Percentiles rank a stretch among this genome's conserved stretches.
Conservation (phyloP, 352 stramenopile genomes). For the Pythium dissimile region DNA sequence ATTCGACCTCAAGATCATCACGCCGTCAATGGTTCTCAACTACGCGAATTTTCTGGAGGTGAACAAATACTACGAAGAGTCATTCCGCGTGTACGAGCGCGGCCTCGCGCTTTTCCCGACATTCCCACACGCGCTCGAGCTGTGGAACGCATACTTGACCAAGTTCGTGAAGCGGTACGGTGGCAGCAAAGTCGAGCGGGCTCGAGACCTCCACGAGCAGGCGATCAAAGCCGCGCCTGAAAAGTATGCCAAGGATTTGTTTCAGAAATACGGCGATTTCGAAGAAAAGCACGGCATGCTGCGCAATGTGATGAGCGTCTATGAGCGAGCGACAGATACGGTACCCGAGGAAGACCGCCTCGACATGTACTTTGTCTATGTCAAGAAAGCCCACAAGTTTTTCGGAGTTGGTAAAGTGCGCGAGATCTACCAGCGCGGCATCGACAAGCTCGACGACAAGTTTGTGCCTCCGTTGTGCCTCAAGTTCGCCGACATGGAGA, state of each 20-base stretch:
- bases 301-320: slow-evolving; percentile 95
- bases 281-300: slow-evolving; percentile 97
- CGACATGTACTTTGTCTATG: slow-evolving; percentile 93
- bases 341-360: slow-evolving; percentile 89
- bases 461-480: slow-evolving; percentile 92
- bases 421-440: slow-evolving; percentile 96
- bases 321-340: slow-evolving; percentile 90
- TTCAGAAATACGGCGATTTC: slow-evolving; percentile 90
- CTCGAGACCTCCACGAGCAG: slow-evolving; percentile 96
- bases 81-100: slow-evolving; percentile 93
- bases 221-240: slow-evolving; percentile 75
- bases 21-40: slow-evolving; percentile 96
- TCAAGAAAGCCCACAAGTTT: slow-evolving; percentile 94
- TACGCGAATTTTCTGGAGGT: slow-evolving; percentile 96
- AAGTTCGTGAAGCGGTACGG: slow-evolving; percentile 95
- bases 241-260: slow-evolving; percentile 87
- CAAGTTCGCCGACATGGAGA: slow-evolving; percentile 96
- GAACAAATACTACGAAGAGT: slow-evolving; percentile 97
- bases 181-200: slow-evolving; percentile 96
- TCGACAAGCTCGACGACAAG: slow-evolving; percentile 92
- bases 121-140: slow-evolving; percentile 94
- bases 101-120: slow-evolving; percentile 72
- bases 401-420: slow-evolving; percentile 95
- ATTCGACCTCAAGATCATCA: slow-evolving; percentile 97
- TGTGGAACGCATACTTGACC: slow-evolving; percentile 96